A percentile compares a stretch with the other conserved stretches of the same genome.
These are phyloP conservation scores for Akanthomyces muscarius DNA, from an alignment of 2,329 filamentous ascomycete species.

Conservation along the genomic window DNA sequence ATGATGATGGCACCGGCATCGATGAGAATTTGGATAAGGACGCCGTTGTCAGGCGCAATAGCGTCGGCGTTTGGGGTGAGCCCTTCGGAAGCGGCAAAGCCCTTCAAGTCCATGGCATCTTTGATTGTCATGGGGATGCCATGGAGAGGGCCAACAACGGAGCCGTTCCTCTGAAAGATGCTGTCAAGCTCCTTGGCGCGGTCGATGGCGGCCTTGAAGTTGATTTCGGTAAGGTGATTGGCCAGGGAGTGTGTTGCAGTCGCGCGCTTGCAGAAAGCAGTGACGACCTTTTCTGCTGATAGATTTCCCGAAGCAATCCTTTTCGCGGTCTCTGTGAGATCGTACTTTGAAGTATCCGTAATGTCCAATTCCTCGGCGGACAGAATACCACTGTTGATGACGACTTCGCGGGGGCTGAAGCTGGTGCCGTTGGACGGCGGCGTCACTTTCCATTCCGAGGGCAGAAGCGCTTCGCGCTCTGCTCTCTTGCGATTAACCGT, in stretches of 20 bases:
- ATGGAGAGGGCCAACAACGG: slow-evolving; percentile 50
- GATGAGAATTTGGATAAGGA: slow-evolving; percentile 27
- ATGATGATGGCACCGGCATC: slow-evolving; percentile 22
- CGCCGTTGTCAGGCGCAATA: slow-evolving; percentile 25
- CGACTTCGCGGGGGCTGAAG: neutral
- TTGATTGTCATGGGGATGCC: slow-evolving; percentile 54
- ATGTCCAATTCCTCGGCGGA: neutral
- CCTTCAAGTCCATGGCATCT: slow-evolving; percentile 36
- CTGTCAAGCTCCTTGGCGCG: slow-evolving; percentile 22
- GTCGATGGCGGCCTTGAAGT: slow-evolving; percentile 42
- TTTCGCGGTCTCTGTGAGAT: neutral
- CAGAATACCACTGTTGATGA: neutral
- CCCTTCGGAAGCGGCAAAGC: slow-evolving; percentile 42
- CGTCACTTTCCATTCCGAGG: neutral
- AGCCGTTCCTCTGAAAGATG: neutral
- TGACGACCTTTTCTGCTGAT: slow-evolving; percentile 14
- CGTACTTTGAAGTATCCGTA: neutral
- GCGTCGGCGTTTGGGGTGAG: slow-evolving; percentile 27
- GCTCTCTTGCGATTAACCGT: neutral
- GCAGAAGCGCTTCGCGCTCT: neutral
- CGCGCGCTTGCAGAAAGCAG: slow-evolving; percentile 47
- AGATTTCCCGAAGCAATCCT: neutral
- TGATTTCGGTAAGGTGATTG: slow-evolving; percentile 44
- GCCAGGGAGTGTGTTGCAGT: slow-evolving; percentile 50
- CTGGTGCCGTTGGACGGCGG: neutral